Conservation (phyloP, 108 stramenopile genomes). For the Fragilariopsis cylindrus region DNA sequence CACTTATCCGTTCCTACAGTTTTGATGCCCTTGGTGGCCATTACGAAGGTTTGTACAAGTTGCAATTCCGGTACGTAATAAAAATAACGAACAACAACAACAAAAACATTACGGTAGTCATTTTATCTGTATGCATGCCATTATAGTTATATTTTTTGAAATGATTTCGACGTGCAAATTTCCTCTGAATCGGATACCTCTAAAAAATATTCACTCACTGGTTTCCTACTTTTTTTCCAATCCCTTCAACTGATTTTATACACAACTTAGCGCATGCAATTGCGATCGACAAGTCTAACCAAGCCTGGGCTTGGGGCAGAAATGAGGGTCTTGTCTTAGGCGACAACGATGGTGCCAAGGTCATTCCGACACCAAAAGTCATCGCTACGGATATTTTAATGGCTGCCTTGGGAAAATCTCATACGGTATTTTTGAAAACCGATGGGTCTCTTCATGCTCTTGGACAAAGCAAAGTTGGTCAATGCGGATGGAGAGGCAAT, state of each 20-base stretch:
- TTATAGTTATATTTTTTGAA: too few species aligned
- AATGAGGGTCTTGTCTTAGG: conserved; percentile 36
- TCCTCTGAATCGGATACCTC: too few species aligned
- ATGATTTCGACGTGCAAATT: too few species aligned
- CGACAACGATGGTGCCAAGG: conserved; percentile 23
- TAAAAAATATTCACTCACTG: too few species aligned
- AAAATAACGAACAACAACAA: too few species aligned
- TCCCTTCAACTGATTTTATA: too few species aligned
- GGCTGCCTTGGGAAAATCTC: conserved; percentile 81
- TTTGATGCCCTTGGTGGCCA: conserved; percentile 40
- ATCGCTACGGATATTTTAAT: conserved; percentile 42
- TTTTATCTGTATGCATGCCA: too few species aligned
- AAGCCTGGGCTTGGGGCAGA: conserved; percentile 86
- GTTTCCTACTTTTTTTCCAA: too few species aligned
- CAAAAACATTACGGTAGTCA: too few species aligned
- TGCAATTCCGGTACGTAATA: conserved; percentile 28
- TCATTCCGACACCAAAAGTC: conserved; percentile 34
- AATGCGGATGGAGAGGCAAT: conserved; percentile 64
- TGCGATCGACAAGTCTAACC: conserved; percentile 57
- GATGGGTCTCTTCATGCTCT: conserved; percentile 61
- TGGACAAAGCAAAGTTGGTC: conserved; percentile 76
- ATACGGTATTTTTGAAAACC: conserved; percentile 57
- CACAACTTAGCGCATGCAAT: conserved; percentile 61
- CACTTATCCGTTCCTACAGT: conserved; percentile 61
- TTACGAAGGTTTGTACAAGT: conserved; percentile 55